Evolutionary conservation across 2,329 filamentous ascomycete genomes (phyloP).

Genomic region (Beauveria sp.): DNA sequence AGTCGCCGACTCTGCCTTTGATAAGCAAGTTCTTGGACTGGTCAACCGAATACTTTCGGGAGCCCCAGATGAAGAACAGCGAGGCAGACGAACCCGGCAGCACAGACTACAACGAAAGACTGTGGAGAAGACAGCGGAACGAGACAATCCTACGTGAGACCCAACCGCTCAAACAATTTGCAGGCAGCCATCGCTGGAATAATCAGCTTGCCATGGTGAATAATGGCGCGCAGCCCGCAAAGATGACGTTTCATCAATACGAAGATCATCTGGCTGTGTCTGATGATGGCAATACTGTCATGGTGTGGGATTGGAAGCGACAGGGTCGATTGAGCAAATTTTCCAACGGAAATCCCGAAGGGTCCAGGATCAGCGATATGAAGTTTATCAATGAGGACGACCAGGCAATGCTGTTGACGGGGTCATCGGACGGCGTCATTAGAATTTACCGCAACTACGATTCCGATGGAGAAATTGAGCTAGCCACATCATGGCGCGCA

Average conservation of each 20-base stretch:
- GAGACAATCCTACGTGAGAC: constrained; percentile 88
- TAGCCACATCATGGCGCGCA: constrained; percentile 86
- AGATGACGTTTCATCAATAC: constrained; percentile 96
- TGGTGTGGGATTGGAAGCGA: constrained; percentile 88
- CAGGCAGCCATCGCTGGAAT: constrained; percentile 81
- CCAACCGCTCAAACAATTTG: constrained; percentile 85
- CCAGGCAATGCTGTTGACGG: constrained; percentile 87
- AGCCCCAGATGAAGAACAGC: constrained; percentile 95
- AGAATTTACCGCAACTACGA: constrained; percentile 93
- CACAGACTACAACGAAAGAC: constrained; percentile 87
- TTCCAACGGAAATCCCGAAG: constrained; percentile 86
- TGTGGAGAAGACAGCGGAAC: constrained; percentile 89
- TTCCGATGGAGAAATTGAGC: constrained; percentile 63
- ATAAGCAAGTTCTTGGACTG: constrained; percentile 83
- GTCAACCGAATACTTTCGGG: constrained; percentile 96
- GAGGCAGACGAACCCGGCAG: constrained; percentile 95
- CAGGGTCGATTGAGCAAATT: constrained; percentile 72
- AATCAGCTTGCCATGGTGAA: constrained; percentile 75
- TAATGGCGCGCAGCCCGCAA: constrained; percentile 81
- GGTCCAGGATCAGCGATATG: constrained; percentile 88
- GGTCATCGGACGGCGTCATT: constrained; percentile 89
- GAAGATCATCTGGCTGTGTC: constrained; percentile 92
- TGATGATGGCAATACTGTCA: constrained; percentile 85
- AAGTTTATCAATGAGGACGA: constrained; percentile 99
- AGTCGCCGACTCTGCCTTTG: constrained; percentile 62